Percentiles rank a stretch among this genome's conserved stretches.
These are phyloP conservation scores for Diddensiella caesifluorescens DNA, from an alignment of 805 yeast genomes.

Conservation along the genomic window DNA sequence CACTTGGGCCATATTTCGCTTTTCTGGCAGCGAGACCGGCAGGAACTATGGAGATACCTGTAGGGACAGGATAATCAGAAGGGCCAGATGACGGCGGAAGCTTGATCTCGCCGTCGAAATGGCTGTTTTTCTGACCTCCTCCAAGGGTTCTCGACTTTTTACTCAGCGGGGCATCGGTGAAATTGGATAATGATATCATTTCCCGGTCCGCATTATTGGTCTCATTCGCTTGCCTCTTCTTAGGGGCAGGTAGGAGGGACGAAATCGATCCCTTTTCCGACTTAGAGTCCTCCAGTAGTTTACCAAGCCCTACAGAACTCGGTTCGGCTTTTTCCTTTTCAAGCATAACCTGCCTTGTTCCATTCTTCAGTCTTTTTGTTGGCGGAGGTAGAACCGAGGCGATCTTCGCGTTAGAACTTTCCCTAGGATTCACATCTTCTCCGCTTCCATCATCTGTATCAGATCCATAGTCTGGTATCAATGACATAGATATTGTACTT, in stretches of 20 bases:
- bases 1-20: slow-evolving; percentile 18
- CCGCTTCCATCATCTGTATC: too few relatives aligned
- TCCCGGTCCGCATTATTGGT: background rate
- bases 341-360: too few relatives aligned
- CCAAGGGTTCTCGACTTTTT: slow-evolving; percentile 16
- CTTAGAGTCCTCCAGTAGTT: background rate
- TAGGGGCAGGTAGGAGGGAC: slow-evolving; percentile 15
- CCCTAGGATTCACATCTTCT: too few relatives aligned
- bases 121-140: slow-evolving; percentile 16
- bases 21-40: slow-evolving; percentile 21
- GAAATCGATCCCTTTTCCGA: too few relatives aligned
- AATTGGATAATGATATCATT: background rate
- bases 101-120: slow-evolving; percentile 21
- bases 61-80: background rate
- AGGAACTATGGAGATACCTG: too few relatives aligned
- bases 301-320: too few relatives aligned
- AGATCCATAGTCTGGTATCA: too few relatives aligned
- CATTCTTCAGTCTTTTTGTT: too few relatives aligned
- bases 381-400: too few relatives aligned
- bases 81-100: too few relatives aligned
- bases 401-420: too few relatives aligned
- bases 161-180: slow-evolving; percentile 12
- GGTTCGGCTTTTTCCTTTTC: background rate
- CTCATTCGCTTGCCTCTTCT: slow-evolving; percentile 9
- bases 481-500: too few relatives aligned